Conservation (phyloP, 768 basidiomycete species). For the Collybia mongolica region DNA sequence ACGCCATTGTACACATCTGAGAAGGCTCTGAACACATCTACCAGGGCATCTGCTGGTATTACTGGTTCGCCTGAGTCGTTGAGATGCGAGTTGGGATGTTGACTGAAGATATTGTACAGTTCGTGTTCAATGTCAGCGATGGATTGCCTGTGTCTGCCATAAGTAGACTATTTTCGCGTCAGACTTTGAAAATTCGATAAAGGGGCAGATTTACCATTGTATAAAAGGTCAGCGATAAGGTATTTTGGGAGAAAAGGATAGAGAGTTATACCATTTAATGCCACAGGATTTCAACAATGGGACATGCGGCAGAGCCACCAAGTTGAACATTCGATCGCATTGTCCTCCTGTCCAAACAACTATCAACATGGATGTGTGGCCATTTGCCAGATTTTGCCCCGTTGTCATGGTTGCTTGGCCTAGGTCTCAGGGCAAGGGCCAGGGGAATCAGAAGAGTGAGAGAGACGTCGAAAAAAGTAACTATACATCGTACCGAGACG, state of each 20-base stretch:
- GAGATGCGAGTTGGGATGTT: constrained; percentile 58
- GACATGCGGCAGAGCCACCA: neutral
- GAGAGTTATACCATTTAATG: constrained; percentile 21
- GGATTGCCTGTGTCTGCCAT: constrained; percentile 69
- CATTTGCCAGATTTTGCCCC: no score
- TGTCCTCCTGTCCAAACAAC: no score
- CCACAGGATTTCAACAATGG: constrained; percentile 6
- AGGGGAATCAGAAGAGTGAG: no score
- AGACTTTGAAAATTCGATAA: neutral
- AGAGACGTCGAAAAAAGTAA: no score
- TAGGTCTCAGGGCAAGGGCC: no score
- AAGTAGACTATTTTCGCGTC: constrained; percentile 17
- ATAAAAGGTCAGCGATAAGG: neutral
- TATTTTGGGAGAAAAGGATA: constrained; percentile 4
- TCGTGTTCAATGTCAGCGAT: constrained; percentile 69
- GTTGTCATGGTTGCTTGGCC: no score
- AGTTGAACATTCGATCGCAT: neutral
- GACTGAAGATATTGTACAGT: constrained; percentile 63
- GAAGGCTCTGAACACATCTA: constrained; percentile 67
- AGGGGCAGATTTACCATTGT: constrained; percentile 8
- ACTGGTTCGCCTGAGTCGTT: constrained; percentile 61
- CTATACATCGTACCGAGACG: no score
- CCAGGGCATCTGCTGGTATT: constrained; percentile 69
- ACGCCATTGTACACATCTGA: constrained; percentile 56
- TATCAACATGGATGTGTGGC: no score